A percentile compares a stretch with the other conserved stretches of the same genome.
These are phyloP conservation scores for Dictyostelium firmibasis DNA, from an alignment of 78 protist species.

Conservation along the genomic window DNA sequence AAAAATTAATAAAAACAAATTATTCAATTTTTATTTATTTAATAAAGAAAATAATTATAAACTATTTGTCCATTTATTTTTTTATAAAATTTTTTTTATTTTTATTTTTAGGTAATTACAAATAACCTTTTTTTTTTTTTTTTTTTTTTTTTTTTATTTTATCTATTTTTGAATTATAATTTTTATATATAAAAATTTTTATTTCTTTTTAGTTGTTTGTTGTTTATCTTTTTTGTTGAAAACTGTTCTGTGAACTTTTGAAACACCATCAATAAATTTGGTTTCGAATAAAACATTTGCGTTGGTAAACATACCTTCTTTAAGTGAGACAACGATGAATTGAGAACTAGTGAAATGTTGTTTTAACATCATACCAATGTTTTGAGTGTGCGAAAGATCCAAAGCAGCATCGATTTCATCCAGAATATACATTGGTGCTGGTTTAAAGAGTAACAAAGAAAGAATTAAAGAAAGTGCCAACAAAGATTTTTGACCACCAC, in stretches of 20 bases:
- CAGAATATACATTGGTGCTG: constrained; percentile 99
- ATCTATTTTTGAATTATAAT: too few relatives aligned
- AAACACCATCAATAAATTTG: constrained; percentile 90
- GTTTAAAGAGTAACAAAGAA: constrained; percentile 97
- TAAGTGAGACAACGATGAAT: constrained; percentile 95
- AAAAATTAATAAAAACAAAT: too few relatives aligned
- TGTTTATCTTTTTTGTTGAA: neutral
- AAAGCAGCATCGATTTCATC: constrained; percentile 99
- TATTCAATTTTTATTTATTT: too few relatives aligned
- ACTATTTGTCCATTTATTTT: too few relatives aligned
- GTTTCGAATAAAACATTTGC: constrained; percentile 98
- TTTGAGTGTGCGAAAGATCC: constrained; percentile 98
- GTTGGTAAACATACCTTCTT: constrained; percentile 95
- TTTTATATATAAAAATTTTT: too few relatives aligned
- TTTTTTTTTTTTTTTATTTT: too few relatives aligned
- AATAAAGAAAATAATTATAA: too few relatives aligned
- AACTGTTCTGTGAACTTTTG: constrained; percentile 75
- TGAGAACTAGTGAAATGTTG: constrained; percentile 89
- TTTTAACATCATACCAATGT: constrained; percentile 92
- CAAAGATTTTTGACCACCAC: constrained; percentile 98
- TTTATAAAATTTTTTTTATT: too few relatives aligned
- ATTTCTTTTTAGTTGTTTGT: neutral
- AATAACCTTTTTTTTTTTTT: too few relatives aligned
- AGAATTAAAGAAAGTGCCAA: constrained; percentile 99
- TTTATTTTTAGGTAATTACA: too few relatives aligned